Percentiles rank a stretch among this genome's conserved stretches.
Conservation (phyloP, 2,329 filamentous ascomycete species). For the Phaeosphaeria sp. region DNA sequence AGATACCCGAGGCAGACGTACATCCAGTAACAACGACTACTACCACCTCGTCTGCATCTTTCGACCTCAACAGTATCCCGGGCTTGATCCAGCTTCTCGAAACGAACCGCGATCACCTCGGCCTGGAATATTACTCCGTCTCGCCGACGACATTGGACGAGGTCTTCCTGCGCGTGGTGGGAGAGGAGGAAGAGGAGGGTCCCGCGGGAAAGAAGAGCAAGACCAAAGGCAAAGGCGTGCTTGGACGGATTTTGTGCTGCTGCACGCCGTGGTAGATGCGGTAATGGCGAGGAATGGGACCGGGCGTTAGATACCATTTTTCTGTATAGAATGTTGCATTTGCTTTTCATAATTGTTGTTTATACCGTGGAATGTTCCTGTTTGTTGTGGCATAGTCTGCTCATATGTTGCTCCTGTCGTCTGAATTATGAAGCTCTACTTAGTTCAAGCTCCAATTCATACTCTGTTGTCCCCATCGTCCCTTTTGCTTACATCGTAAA, state of each 20-base stretch:
- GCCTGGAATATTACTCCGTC: conserved; percentile 85
- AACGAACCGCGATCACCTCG: conserved; percentile 69
- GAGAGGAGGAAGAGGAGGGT: conserved; percentile 61
- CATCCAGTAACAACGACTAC: conserved; percentile 28
- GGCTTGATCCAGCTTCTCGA: conserved; percentile 76
- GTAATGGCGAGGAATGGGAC: not conserved
- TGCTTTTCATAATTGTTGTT: not conserved
- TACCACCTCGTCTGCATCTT: not conserved
- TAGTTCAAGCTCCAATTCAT: too few species aligned
- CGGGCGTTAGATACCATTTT: not conserved
- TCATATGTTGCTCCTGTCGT: too few species aligned
- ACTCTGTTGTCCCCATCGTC: too few species aligned
- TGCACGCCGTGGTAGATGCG: not conserved
- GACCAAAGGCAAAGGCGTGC: conserved; percentile 3
- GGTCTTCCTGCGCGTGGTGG: conserved; percentile 86
- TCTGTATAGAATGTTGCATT: not conserved
- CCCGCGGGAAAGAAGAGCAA: conserved; percentile 18
- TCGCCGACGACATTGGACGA: conserved; percentile 87
- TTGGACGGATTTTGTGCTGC: not conserved
- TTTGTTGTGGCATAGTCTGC: too few species aligned
- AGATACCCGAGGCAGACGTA: conserved; percentile 20
- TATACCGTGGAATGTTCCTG: too few species aligned
- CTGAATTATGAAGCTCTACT: too few species aligned
- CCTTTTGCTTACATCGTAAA: too few species aligned
- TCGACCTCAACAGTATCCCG: conserved; percentile 61